Base-by-base conservation (phyloP, 2,329 filamentous ascomycete species). In the Dactylonectria estremocensis region DNA sequence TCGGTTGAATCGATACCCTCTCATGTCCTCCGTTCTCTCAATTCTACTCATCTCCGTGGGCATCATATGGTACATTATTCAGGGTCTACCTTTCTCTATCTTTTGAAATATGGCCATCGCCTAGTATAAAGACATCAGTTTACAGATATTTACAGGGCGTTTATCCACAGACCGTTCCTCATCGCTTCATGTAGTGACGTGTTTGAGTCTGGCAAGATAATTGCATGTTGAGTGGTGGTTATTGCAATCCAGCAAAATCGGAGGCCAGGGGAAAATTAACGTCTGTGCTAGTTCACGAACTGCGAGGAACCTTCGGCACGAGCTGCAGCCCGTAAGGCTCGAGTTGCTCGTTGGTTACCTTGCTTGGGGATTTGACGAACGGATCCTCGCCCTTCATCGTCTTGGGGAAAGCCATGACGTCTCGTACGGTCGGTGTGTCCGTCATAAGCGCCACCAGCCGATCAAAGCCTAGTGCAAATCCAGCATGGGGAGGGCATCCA, bases 371-470 rank as follows among this genome's bases (percentile, higher is more conserved):
- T 74, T 89, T 90, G 3, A 97, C 94, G 80, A 97, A 88, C 64
- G 90, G 81, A 82, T 99, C 96, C 77, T 97, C 93, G 1, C 96
- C 95, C 78, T 91, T 95, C 68, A 94, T 95, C 69, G 90, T 95
- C 85, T 99, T 99, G 0, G 96, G 97, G 77, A 99, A 99, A 0
- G 95, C 95, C 80, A 99, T 98, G 2, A 99, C 95, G 82, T 99
- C 95, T 67, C 93, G 86, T 3, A 99, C 92, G 1, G 92, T 95
- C 11, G 92, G 87, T 35, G 88, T 91, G 1, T 91, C 92, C 22
- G 92, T 88, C 85, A 99, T 88, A 1, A 97, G 84, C 0, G 95
- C 92, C 45, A 96, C 87, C 55, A 99, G 81, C 4, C 96, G 87
- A 79, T 99, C 96, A 78, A 98, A 97, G 0, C 96, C 96, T 16